These are phyloP conservation scores for Detonula confervacea DNA, from an alignment of 352 stramenopile species.

Conservation along the genomic window DNA sequence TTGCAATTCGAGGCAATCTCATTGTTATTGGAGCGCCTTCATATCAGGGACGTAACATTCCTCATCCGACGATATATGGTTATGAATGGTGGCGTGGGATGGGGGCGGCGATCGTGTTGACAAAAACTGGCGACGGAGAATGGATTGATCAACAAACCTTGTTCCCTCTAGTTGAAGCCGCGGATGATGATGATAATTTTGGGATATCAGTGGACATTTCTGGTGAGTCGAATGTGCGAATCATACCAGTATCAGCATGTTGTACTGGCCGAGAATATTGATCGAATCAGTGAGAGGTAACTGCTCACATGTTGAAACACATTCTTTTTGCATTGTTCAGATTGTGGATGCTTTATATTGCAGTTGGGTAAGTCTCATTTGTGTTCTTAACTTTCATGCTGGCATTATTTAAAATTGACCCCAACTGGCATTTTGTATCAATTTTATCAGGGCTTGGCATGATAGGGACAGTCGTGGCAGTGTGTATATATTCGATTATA, in stretches of 20 bases:
- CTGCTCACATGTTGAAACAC: not conserved
- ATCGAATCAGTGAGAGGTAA: not conserved
- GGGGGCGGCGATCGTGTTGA: constrained; percentile 1
- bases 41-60: not conserved
- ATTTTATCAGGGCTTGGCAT: constrained; percentile 29
- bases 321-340: not conserved
- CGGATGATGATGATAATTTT: constrained; percentile 18
- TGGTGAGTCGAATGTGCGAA: not conserved
- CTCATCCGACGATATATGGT: not conserved
- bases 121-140: not conserved
- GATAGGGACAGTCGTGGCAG: constrained; percentile 26
- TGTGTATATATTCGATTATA: constrained; percentile 11
- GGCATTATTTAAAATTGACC: not conserved
- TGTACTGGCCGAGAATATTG: not conserved
- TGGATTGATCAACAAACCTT: not conserved
- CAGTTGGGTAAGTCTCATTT: too few relatives aligned
- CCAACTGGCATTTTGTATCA: too few relatives aligned
- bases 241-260: constrained; percentile 4
- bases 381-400: too few relatives aligned
- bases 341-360: too few relatives aligned
- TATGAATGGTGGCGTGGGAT: not conserved
- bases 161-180: not conserved
- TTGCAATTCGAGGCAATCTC: constrained; percentile 27
- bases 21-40: constrained; percentile 26
- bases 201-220: constrained; percentile 23